Conservation (phyloP, 176 grass and related monocot species). For the Saccharum spontaneum region DNA sequence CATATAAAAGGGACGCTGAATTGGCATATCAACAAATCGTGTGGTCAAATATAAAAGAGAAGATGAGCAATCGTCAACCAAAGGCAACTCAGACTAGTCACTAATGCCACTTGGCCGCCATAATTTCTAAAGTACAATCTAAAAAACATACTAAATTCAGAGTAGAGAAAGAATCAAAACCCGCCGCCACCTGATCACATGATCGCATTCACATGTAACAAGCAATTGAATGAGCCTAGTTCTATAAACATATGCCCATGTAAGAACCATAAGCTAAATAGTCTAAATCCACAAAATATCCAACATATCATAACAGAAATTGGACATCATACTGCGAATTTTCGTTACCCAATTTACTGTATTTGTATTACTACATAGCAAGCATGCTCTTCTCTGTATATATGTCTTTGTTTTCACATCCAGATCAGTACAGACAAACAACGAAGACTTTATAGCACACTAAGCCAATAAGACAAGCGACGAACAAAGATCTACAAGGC, state of each 20-base stretch:
- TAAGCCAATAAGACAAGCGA: neutral
- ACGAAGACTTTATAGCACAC: neutral
- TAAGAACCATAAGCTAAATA: neutral
- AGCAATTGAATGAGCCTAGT: neutral
- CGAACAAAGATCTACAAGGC: conserved; percentile 32
- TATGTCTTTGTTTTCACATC: conserved; percentile 36
- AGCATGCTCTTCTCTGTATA: neutral
- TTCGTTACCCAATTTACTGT: neutral
- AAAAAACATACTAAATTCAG: neutral
- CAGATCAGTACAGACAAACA: conserved; percentile 30
- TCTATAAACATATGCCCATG: neutral
- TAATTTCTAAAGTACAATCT: neutral
- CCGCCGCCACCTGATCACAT: neutral
- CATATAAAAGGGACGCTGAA: neutral
- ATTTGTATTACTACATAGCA: conserved; percentile 25
- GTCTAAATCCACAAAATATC: neutral
- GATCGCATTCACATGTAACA: neutral
- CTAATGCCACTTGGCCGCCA: neutral
- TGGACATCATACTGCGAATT: neutral
- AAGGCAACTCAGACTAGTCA: neutral
- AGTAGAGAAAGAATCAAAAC: too few relatives aligned
- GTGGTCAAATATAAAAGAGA: neutral
- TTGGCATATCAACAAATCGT: neutral
- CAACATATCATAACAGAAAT: neutral
- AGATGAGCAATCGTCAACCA: neutral